phyloP scores from a whole-genome alignment of 371 early-diverging fungal species.

The Hamiltosporidium magnivora region DNA sequence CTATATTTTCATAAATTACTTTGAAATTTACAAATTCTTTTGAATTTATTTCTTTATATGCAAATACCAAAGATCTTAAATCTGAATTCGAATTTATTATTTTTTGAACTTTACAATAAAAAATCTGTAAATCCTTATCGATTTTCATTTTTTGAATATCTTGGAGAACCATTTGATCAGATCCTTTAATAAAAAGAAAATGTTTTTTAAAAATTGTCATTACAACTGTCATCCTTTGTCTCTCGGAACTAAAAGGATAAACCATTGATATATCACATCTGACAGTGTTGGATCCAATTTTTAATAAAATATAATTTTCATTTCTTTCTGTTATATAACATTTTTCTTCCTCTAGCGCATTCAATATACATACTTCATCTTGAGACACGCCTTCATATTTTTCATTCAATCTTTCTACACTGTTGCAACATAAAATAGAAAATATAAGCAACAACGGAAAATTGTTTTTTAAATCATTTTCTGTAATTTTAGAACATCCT shows the following conservation, averaged over 20 bases:
- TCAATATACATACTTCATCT: slow-evolving; percentile 54
- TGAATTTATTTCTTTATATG: slow-evolving; percentile 62
- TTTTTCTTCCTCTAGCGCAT: slow-evolving; percentile 21
- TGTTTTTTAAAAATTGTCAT: slow-evolving; percentile 21
- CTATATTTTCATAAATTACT: slow-evolving; percentile 59
- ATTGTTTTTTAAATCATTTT: no score
- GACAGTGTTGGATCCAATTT: slow-evolving; percentile 14
- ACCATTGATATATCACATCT: slow-evolving; percentile 13
- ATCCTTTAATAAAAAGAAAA: slow-evolving; percentile 69
- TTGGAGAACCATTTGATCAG: slow-evolving; percentile 60
- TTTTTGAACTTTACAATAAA: neutral
- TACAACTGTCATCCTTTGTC: slow-evolving; percentile 52
- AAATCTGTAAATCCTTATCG: neutral
- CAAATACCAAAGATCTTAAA: slow-evolving; percentile 75
- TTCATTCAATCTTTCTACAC: slow-evolving; percentile 44
- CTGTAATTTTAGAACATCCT: no score
- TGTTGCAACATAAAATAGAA: slow-evolving; percentile 47
- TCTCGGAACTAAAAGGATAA: slow-evolving; percentile 46
- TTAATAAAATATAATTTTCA: slow-evolving; percentile 7
- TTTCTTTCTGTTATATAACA: neutral
- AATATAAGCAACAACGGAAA: slow-evolving; percentile 25
- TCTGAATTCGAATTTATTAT: neutral
- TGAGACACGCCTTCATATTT: slow-evolving; percentile 52
- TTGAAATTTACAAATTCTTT: slow-evolving; percentile 60
- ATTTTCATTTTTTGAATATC: slow-evolving; percentile 4